Evolutionary conservation across 768 basidiomycete genomes (phyloP), one percentile per base, ranked within the genome.

Genomic region (Boletus edulis): DNA sequence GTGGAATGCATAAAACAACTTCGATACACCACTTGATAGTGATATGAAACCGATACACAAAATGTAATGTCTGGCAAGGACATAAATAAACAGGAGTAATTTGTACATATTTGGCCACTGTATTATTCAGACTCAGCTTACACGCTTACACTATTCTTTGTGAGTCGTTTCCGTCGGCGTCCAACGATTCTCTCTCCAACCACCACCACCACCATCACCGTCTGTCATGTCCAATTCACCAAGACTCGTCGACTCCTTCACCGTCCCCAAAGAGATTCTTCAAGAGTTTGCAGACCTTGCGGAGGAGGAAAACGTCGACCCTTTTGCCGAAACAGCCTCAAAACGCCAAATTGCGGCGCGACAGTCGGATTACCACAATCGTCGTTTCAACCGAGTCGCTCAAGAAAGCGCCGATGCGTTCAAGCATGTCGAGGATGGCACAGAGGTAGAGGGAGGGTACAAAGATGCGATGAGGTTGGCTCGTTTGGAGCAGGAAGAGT

Each of bases 391-490:
- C 64, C 86, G 97, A 47, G 82, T 87, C 55, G 88, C 87, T 29
- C 82, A 87, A 57, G 89, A 89, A 40, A 89, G 91, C 51, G 82
- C 81, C 10, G 90, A 93, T 73, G 91, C 85, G 0, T 94, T 92
- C 63, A 75, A 81, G 55, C 79, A 85, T 37, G 78, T 66, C 4
- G 83, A 84, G 55, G 89, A 88, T 50, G 88, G 85, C 0, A 77
- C 77, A 59, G 83, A 84, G 29, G 79, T 81, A 1, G 91, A 93
- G 66, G 92, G 93, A 44, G 90, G 91, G 4, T 99, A 98, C 71
- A 95, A 91, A 68, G 96, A 98, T 68, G 91, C 94, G 13, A 99
- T 98, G 97, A 81, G 94, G 67, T 66, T 95, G 62, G 79, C 89
- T 56, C 84, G 86, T 68, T 75, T 99, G 72, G 94, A 98, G 79